Evolutionary conservation across 208 protist genomes (phyloP).

Genomic region (Acanthamoeba healyi): DNA sequence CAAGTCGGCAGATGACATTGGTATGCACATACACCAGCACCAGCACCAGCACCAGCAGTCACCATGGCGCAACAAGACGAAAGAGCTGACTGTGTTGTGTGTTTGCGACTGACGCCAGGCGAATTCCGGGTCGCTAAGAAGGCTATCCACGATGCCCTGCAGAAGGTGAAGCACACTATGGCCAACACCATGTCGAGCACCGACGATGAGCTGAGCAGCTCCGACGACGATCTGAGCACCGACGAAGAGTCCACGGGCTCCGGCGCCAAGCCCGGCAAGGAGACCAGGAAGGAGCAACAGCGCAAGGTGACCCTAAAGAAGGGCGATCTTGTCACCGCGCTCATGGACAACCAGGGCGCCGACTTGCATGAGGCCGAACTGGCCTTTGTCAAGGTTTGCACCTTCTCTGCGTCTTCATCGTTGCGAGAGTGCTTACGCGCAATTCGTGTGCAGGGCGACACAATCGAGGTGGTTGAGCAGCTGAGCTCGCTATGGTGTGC

Average conservation of each 20-base stretch:
- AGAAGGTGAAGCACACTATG: neutral
- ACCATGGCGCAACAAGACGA: too few species aligned
- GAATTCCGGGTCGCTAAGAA: neutral
- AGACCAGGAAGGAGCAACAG: neutral
- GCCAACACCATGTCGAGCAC: neutral
- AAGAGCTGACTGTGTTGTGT: too few species aligned
- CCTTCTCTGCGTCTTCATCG: too few species aligned
- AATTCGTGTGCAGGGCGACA: too few species aligned
- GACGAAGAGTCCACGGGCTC: too few species aligned
- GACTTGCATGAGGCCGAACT: slow-evolving; percentile 26
- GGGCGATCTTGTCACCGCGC: neutral
- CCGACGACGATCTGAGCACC: neutral
- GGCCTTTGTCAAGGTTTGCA: too few species aligned
- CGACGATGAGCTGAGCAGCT: neutral
- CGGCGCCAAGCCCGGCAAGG: too few species aligned
- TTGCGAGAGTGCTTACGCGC: too few species aligned
- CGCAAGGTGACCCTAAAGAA: neutral
- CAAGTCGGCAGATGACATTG: too few species aligned
- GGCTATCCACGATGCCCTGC: slow-evolving; percentile 7
- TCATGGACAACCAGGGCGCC: neutral
- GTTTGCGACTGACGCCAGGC: neutral
- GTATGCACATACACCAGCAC: neutral
- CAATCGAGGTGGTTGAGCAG: too few species aligned
- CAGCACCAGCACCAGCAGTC: too few species aligned
- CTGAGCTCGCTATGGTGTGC: too few species aligned